Percentiles rank a stretch among this genome's conserved stretches.
phyloP scores from a whole-genome alignment of 2,329 filamentous ascomycete genomes.

The Xylaria sp. region DNA sequence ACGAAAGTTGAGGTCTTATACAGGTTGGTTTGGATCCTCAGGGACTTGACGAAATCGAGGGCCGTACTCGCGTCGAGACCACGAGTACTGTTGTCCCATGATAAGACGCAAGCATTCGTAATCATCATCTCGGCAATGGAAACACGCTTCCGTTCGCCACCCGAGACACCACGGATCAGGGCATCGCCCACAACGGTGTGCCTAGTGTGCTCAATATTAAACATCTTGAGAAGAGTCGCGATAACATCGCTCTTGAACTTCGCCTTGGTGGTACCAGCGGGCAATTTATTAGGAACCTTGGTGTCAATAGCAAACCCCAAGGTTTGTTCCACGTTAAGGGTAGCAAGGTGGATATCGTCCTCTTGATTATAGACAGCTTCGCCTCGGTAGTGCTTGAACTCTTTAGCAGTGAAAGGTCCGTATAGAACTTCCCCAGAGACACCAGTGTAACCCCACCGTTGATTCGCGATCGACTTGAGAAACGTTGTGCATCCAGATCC shows the following conservation, averaged over 20 bases:
- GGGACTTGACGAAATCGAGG: conserved; percentile 72
- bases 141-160: conserved; percentile 82
- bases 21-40: conserved; percentile 83
- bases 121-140: conserved; percentile 87
- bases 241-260: conserved; percentile 83
- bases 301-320: conserved; percentile 85
- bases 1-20: conserved; percentile 88
- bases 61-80: conserved; percentile 76
- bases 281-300: conserved; percentile 84
- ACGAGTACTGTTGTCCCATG: conserved; percentile 80
- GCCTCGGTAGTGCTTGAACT: conserved; percentile 80
- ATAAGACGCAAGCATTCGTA: conserved; percentile 75
- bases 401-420: conserved; percentile 75
- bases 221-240: conserved; percentile 83
- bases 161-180: conserved; percentile 82
- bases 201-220: conserved; percentile 90
- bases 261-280: conserved; percentile 74
- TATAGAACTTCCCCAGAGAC: conserved; percentile 77
- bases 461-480: conserved; percentile 74
- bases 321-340: conserved; percentile 87
- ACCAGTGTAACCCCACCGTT: conserved; percentile 65
- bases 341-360: conserved; percentile 86
- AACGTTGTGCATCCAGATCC: conserved; percentile 78
- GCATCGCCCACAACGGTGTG: conserved; percentile 86
- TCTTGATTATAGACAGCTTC: conserved; percentile 89